Conservation (phyloP, 2,329 filamentous ascomycete genomes). For the Fusarium sp. region DNA sequence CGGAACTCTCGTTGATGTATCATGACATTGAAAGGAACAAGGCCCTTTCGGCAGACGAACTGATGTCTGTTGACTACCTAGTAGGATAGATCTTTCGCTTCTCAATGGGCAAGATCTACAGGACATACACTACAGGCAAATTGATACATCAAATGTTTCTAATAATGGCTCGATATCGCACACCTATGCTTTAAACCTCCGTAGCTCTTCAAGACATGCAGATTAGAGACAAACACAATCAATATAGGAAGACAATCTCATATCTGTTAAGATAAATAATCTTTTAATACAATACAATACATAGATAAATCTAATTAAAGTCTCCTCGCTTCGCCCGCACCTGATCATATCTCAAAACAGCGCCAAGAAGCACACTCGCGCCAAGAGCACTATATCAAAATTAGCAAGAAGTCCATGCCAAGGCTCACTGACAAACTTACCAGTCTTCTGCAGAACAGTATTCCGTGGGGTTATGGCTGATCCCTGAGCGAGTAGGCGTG, state of each 20-base stretch:
- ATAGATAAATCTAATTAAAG: not conserved
- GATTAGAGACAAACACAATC: not conserved
- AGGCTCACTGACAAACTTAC: not conserved
- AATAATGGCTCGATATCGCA: not conserved
- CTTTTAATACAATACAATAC: not conserved
- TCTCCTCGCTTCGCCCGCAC: not conserved
- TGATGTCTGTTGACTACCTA: not conserved
- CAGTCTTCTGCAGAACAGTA: slow-evolving; percentile 47
- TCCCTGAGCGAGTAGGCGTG: slow-evolving; percentile 44
- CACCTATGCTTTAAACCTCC: not conserved
- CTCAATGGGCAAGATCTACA: not conserved
- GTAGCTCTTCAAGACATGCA: not conserved
- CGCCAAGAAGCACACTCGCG: not conserved
- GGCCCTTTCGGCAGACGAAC: not conserved
- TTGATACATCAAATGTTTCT: not conserved
- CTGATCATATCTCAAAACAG: not conserved
- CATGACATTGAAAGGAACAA: not conserved
- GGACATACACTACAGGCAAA: not conserved
- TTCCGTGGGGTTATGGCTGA: slow-evolving; percentile 40
- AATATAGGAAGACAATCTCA: not conserved
- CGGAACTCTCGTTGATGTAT: no score
- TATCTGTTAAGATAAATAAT: not conserved
- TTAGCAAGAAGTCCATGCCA: not conserved
- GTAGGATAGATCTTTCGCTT: not conserved
- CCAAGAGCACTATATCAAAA: not conserved